Conservation (phyloP, 495 filamentous ascomycete species). For the Rusavskia elegans region DNA sequence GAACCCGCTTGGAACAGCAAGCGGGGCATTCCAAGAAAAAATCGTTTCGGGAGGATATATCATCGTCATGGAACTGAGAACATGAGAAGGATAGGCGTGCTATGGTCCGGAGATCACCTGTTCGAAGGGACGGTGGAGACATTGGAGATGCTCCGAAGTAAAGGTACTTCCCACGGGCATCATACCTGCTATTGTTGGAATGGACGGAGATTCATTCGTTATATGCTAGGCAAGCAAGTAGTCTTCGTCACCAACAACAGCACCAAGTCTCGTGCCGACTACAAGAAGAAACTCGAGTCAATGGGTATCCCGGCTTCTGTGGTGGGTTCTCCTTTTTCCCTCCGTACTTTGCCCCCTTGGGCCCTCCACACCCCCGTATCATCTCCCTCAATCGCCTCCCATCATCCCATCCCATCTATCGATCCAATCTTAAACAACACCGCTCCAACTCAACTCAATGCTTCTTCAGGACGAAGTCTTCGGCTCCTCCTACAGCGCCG, state of each 20-base stretch:
- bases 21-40: too few relatives aligned
- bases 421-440: background rate
- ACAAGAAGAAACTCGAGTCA: conserved; percentile 74
- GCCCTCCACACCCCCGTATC: background rate
- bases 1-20: too few relatives aligned
- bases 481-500: conserved; percentile 83
- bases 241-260: conserved; percentile 99
- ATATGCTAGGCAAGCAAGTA: conserved; percentile 58
- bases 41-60: background rate
- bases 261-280: conserved; percentile 85
- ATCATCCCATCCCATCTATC: background rate
- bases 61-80: conserved; percentile 17
- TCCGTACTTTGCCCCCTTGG: background rate
- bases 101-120: conserved; percentile 87
- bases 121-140: conserved; percentile 76
- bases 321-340: conserved; percentile 21
- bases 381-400: conserved; percentile 5
- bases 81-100: conserved; percentile 50
- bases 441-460: background rate
- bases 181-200: too few relatives aligned
- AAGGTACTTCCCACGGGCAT: conserved; percentile 36
- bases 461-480: conserved; percentile 71
- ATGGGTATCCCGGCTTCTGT: conserved; percentile 64
- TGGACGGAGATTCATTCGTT: too few relatives aligned
- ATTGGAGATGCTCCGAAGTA: conserved; percentile 58